Percentiles rank a stretch among this genome's conserved stretches.
Evolutionary conservation across 1,284 basidiomycete species (phyloP).

Genomic region (Caloboletus inedulis): DNA sequence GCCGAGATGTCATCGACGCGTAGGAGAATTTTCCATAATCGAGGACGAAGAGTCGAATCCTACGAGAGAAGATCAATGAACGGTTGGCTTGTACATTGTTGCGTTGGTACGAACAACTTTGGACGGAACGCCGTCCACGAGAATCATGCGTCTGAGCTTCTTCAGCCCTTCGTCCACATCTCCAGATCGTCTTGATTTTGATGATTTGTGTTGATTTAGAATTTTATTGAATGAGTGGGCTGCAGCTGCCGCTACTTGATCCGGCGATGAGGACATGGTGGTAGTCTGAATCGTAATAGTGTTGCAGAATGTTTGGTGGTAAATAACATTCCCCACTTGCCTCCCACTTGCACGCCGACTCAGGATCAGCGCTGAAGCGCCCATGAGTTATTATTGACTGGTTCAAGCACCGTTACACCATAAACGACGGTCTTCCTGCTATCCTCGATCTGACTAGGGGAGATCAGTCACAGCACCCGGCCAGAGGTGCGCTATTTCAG

Average conservation of each 20-base stretch:
- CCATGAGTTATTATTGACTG: constrained; percentile 4
- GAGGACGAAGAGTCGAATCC: constrained; percentile 73
- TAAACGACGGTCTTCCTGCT: not conserved
- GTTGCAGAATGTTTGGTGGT: constrained; percentile 7
- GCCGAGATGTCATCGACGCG: constrained; percentile 75
- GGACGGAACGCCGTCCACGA: constrained; percentile 86
- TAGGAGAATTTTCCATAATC: constrained; percentile 91
- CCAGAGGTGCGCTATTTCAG: constrained; percentile 22
- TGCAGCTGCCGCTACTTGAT: constrained; percentile 39
- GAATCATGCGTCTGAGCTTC: constrained; percentile 77
- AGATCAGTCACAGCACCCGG: constrained; percentile 6
- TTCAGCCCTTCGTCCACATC: constrained; percentile 79
- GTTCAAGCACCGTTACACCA: not conserved
- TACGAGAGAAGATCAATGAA: constrained; percentile 29
- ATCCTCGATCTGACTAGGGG: not conserved
- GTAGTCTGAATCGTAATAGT: not conserved
- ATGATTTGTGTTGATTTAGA: constrained; percentile 62
- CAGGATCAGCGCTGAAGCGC: not conserved
- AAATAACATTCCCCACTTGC: not conserved
- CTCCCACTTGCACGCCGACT: not conserved
- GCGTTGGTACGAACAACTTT: constrained; percentile 42
- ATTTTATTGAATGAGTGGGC: constrained; percentile 77
- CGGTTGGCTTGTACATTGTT: not conserved
- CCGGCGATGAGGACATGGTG: constrained; percentile 26
- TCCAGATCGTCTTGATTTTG: constrained; percentile 59